Conservation (phyloP, 164 flowering plant genomes). For the Umbilicus rupestris region DNA sequence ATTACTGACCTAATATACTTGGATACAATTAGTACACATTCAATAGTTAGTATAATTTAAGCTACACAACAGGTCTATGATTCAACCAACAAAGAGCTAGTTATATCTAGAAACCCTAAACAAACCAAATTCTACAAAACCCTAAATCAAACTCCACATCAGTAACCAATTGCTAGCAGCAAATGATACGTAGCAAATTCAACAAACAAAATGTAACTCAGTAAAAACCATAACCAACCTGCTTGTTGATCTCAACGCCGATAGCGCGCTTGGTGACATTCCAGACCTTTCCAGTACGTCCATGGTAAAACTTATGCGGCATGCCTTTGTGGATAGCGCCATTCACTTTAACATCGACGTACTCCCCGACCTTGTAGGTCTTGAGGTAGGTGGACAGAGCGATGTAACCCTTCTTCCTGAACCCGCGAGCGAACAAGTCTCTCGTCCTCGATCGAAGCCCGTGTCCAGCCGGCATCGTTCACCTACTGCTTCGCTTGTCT, state of each 20-base stretch:
- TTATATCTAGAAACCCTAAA: no score
- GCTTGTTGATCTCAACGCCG: constrained; percentile 8
- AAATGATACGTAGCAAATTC: neutral
- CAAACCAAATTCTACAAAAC: no score
- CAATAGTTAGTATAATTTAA: no score
- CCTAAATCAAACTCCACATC: neutral
- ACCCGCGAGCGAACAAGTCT: neutral
- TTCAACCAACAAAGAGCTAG: no score
- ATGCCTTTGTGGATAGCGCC: constrained; percentile 6
- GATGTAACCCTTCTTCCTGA: constrained; percentile 7
- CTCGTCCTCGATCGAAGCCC: neutral
- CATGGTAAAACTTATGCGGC: constrained; percentile 3
- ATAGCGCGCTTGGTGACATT: constrained; percentile 6
- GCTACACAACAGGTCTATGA: no score
- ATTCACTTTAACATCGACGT: constrained; percentile 1
- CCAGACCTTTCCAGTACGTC: constrained; percentile 7
- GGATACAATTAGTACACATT: no score
- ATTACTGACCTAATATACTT: no score
- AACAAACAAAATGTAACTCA: neutral
- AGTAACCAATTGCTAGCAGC: neutral
- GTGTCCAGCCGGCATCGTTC: constrained; percentile 6
- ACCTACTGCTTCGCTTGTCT: no score
- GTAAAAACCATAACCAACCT: neutral
- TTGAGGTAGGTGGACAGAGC: neutral
- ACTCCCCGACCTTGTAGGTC: constrained; percentile 4